These are phyloP conservation scores for Fusarium marasasianum DNA, from an alignment of 2,329 filamentous ascomycete species.

Conservation along the genomic window DNA sequence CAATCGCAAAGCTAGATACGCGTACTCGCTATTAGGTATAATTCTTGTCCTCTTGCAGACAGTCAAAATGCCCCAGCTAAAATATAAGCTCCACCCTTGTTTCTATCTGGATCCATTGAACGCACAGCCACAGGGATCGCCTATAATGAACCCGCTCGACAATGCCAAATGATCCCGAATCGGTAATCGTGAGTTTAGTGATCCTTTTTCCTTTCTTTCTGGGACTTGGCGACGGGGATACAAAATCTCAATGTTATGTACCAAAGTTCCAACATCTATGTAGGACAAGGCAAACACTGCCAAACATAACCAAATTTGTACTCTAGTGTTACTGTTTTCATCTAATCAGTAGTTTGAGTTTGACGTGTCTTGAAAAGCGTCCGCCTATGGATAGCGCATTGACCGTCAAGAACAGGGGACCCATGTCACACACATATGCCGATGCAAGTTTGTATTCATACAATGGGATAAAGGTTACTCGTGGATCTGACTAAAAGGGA, in stretches of 20 bases:
- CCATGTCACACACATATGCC: slow-evolving; percentile 18
- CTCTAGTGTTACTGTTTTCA: background rate
- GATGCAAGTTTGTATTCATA: slow-evolving; percentile 1
- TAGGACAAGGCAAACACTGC: background rate
- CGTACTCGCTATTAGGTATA: background rate
- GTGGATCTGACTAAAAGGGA: no score
- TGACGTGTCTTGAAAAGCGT: background rate
- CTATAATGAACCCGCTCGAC: background rate
- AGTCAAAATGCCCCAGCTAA: background rate
- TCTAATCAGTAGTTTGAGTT: background rate
- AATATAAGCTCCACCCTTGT: background rate
- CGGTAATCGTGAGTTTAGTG: slow-evolving; percentile 4
- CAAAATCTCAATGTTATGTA: no score
- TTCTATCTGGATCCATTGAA: background rate
- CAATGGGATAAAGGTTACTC: background rate
- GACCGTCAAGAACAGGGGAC: background rate
- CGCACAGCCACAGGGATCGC: slow-evolving; percentile 25
- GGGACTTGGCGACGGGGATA: no score
- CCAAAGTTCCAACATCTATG: background rate
- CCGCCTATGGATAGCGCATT: background rate
- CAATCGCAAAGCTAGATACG: background rate
- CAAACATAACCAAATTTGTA: background rate
- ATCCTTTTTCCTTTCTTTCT: background rate
- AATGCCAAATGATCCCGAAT: slow-evolving; percentile 6
- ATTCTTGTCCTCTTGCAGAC: background rate